phyloP scores from a whole-genome alignment of 2,329 filamentous ascomycete genomes.

The Alternaria sp. region DNA sequence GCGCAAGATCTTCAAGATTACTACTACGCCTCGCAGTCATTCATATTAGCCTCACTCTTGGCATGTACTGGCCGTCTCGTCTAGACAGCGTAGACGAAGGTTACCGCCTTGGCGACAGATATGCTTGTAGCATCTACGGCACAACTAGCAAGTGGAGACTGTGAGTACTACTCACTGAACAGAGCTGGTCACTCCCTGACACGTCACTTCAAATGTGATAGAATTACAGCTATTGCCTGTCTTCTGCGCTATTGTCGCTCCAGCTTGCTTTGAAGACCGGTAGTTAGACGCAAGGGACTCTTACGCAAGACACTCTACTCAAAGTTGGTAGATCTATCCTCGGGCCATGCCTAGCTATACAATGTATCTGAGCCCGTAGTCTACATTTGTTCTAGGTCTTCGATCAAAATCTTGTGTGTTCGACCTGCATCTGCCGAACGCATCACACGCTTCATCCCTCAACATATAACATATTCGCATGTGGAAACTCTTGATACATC shows the following conservation, averaged over 20 bases:
- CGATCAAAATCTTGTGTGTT: slow-evolving; percentile 12
- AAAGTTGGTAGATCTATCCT: background rate
- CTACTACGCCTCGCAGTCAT: background rate
- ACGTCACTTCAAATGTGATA: background rate
- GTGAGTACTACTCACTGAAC: background rate
- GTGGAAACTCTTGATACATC: slow-evolving; percentile 12
- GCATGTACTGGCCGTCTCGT: slow-evolving; percentile 5
- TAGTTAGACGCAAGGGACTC: background rate
- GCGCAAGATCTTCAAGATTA: background rate
- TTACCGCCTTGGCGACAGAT: slow-evolving; percentile 11
- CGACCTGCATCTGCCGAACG: slow-evolving; percentile 30
- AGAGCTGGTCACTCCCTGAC: background rate
- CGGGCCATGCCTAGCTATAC: background rate
- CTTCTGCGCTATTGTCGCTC: background rate
- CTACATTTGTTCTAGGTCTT: slow-evolving; percentile 10
- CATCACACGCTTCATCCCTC: slow-evolving; percentile 12
- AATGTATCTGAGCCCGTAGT: slow-evolving; percentile 25
- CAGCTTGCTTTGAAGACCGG: background rate
- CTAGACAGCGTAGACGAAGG: slow-evolving; percentile 5
- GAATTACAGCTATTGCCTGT: background rate
- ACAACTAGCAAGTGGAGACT: background rate
- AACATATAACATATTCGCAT: slow-evolving; percentile 10
- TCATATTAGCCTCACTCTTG: slow-evolving; percentile 15
- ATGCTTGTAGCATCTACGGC: background rate
- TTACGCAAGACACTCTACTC: background rate